Conservation (phyloP, 2,329 filamentous ascomycete species). For the Amauroascus niger region DNA sequence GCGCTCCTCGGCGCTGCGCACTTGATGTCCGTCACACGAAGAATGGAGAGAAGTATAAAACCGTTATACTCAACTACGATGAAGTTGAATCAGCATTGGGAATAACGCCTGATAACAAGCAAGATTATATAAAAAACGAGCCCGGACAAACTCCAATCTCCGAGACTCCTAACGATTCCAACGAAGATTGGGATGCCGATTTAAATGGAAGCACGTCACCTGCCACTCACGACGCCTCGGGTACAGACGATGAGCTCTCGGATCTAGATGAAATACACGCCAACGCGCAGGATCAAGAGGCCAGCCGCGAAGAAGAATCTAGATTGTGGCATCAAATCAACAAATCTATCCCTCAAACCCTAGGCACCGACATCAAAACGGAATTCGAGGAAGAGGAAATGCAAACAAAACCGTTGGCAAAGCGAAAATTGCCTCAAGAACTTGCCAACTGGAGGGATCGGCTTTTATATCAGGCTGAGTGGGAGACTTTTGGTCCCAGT, state of each 20-base stretch:
- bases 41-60: slow-evolving; percentile 26
- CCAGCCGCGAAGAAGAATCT: slow-evolving; percentile 38
- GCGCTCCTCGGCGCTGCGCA: slow-evolving; percentile 43
- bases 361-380: slow-evolving; percentile 15
- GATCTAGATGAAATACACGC: slow-evolving; percentile 37
- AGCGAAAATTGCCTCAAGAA: slow-evolving; percentile 30
- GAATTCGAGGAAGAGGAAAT: slow-evolving; percentile 18
- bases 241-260: slow-evolving; percentile 18
- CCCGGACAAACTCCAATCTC: neutral
- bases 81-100: slow-evolving; percentile 23
- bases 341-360: slow-evolving; percentile 16
- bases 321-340: slow-evolving; percentile 38
- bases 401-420: slow-evolving; percentile 20
- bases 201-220: neutral
- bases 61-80: slow-evolving; percentile 30
- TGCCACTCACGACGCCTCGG: neutral
- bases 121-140: neutral
- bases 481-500: slow-evolving; percentile 38
- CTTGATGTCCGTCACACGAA: slow-evolving; percentile 41
- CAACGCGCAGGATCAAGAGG: slow-evolving; percentile 40
- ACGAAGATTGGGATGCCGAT: neutral
- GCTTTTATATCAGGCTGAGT: slow-evolving; percentile 40
- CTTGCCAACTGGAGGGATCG: slow-evolving; percentile 41
- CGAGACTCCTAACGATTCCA: neutral
- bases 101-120: neutral